phyloP scores from a whole-genome alignment of 2,329 filamentous ascomycete species.

The Aspergillus awamori region DNA sequence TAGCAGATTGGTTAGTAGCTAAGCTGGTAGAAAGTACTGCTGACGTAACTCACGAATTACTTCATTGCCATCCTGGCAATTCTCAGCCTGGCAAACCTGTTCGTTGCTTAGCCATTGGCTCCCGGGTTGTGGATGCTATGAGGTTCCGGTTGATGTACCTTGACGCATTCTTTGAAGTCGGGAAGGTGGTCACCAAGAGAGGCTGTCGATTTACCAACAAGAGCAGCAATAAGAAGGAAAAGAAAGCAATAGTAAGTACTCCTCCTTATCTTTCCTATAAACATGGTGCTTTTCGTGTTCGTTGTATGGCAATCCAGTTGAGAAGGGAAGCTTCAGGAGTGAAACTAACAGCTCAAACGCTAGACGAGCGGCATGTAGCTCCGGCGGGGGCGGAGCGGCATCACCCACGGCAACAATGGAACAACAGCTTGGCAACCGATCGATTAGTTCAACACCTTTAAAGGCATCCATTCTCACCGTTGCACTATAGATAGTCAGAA shows the following conservation, averaged over 20 bases:
- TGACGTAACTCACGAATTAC: conserved; percentile 66
- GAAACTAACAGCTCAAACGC: conserved; percentile 2
- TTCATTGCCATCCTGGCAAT: conserved; percentile 70
- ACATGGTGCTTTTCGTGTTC: conserved; percentile 31
- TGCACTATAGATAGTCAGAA: too few species aligned
- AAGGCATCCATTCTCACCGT: too few species aligned
- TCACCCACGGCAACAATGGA: conserved; percentile 9
- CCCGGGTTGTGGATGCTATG: neutral
- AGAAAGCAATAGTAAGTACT: conserved; percentile 30
- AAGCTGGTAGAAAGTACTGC: conserved; percentile 13
- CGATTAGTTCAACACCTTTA: too few species aligned
- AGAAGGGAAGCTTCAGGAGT: conserved; percentile 19
- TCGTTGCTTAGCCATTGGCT: conserved; percentile 22
- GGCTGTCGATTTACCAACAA: conserved; percentile 56
- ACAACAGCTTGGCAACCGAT: conserved; percentile 5
- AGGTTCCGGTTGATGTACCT: conserved; percentile 58
- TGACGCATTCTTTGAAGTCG: conserved; percentile 83
- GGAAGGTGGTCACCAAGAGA: conserved; percentile 83
- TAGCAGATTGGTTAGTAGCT: conserved; percentile 13
- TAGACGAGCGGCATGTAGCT: conserved; percentile 9
- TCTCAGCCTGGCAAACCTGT: conserved; percentile 78
- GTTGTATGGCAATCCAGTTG: conserved; percentile 14
- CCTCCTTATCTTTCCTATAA: conserved; percentile 23
- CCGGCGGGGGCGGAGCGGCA: conserved; percentile 20
- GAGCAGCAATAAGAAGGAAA: conserved; percentile 36